Percentiles rank a stretch among this genome's conserved stretches.
Evolutionary conservation across 306 rosid genomes (phyloP).

Genomic region (Pueraria montana): DNA sequence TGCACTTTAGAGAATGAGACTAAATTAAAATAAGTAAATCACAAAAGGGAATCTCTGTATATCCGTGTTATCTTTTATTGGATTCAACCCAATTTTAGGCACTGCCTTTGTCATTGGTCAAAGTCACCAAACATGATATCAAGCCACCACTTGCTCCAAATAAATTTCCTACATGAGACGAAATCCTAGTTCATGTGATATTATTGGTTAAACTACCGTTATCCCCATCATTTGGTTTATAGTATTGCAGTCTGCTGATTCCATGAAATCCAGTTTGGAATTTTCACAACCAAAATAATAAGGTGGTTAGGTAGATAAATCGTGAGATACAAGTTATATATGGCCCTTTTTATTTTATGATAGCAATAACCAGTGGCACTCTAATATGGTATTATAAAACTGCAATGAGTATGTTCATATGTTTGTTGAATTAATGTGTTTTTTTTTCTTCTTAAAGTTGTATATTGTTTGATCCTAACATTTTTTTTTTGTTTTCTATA

Average conservation of each 20-base stretch:
- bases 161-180: conserved; percentile 31
- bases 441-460: not conserved
- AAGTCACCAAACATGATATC: conserved; percentile 39
- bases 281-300: not conserved
- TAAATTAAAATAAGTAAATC: not conserved
- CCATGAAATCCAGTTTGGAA: conserved; percentile 1
- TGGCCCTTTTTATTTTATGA: not conserved
- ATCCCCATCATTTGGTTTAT: conserved; percentile 27
- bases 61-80: conserved; percentile 35
- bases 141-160: conserved; percentile 33
- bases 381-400: conserved; percentile 19
- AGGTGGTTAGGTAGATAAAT: conserved; percentile 25
- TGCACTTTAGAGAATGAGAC: conserved; percentile 27
- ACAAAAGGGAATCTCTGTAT: conserved; percentile 40
- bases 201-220: conserved; percentile 39
- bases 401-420: conserved; percentile 17
- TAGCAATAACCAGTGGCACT: not conserved
- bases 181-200: conserved; percentile 34
- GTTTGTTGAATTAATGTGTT: conserved; percentile 19
- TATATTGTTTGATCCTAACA: not conserved
- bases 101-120: conserved; percentile 37
- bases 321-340: conserved; percentile 10
- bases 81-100: conserved; percentile 47
- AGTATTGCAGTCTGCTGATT: conserved; percentile 38
- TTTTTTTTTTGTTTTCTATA: not conserved